A percentile compares a stretch with the other conserved stretches of the same genome.
These are phyloP conservation scores for Coleophoma crateriformis DNA, from an alignment of 2,329 filamentous ascomycete genomes.

Conservation along the genomic window DNA sequence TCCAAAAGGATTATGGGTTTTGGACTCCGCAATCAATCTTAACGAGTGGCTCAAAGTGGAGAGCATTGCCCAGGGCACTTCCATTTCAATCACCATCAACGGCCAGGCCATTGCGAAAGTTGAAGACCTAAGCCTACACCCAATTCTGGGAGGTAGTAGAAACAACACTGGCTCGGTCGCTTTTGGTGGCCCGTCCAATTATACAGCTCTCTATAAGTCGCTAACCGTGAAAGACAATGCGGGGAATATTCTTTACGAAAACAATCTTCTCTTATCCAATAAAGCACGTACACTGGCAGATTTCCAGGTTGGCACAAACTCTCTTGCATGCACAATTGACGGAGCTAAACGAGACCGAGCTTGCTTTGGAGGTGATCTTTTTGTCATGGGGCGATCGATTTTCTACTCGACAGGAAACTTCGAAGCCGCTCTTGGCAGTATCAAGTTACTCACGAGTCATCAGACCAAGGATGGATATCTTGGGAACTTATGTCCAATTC, in stretches of 20 bases:
- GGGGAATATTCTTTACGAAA: constrained; percentile 8
- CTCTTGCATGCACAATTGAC: constrained; percentile 29
- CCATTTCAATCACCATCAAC: constrained; percentile 6
- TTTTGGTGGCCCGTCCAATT: constrained; percentile 14
- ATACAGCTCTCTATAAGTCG: constrained; percentile 7
- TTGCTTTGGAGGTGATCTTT: constrained; percentile 51
- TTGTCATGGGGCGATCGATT: constrained; percentile 16
- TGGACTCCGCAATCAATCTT: constrained; percentile 2
- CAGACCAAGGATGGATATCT: constrained; percentile 13
- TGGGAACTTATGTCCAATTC: constrained; percentile 14
- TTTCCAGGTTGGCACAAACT: constrained; percentile 14
- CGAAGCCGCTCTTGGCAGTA: constrained; percentile 13
- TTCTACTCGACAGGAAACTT: constrained; percentile 14
- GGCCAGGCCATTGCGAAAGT: constrained; percentile 4
- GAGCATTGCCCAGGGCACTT: constrained; percentile 3
- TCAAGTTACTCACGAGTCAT: constrained; percentile 15
- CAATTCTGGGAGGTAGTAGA: constrained; percentile 12
- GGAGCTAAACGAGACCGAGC: constrained; percentile 53
- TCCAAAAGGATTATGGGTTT: constrained; percentile 7
- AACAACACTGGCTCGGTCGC: constrained; percentile 17
- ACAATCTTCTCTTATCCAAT: constrained; percentile 5
- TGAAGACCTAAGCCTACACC: constrained; percentile 7
- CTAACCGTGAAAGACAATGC: constrained; percentile 6
- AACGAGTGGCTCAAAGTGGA: constrained; percentile 9
- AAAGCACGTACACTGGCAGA: constrained; percentile 11